Conservation (phyloP, 345 rosid species). For the Orychophragmus violaceus region DNA sequence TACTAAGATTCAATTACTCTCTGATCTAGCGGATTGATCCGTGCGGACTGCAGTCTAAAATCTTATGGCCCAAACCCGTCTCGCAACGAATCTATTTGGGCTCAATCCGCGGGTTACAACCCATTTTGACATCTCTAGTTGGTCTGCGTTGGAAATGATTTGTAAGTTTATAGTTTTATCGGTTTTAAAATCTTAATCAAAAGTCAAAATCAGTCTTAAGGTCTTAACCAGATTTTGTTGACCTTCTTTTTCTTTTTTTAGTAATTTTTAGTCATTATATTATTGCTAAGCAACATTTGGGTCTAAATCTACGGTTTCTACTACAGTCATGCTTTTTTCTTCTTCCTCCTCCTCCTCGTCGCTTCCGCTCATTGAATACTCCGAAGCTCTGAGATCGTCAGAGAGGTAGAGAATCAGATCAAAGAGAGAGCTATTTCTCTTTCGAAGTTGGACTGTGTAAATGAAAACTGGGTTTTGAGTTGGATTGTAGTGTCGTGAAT, state of each 20-base stretch:
- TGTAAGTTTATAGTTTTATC: not conserved
- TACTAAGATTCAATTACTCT: conserved; percentile 66
- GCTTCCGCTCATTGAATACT: conserved; percentile 4
- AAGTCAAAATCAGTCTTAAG: conserved; percentile 22
- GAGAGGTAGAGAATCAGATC: not conserved
- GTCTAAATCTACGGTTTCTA: conserved; percentile 17
- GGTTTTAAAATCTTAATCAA: not conserved
- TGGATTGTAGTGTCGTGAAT: conserved; percentile 2
- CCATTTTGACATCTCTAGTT: no score
- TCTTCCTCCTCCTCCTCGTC: conserved; percentile 15
- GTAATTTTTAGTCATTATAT: not conserved
- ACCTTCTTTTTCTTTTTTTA: conserved; percentile 5
- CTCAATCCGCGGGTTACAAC: no score
- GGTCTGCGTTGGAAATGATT: not conserved
- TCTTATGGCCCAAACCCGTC: no score
- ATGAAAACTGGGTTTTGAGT: not conserved
- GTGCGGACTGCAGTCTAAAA: no score
- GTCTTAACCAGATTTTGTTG: conserved; percentile 18
- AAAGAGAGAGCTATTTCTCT: conserved; percentile 18
- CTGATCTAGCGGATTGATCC: no score
- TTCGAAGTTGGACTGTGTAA: conserved; percentile 11
- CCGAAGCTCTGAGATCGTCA: conserved; percentile 11
- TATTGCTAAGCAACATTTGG: not conserved
- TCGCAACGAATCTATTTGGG: no score
- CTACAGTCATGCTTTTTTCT: conserved; percentile 20